Base-by-base conservation (phyloP, 1,284 basidiomycete species). In the Papiliotrema terrestris region DNA sequence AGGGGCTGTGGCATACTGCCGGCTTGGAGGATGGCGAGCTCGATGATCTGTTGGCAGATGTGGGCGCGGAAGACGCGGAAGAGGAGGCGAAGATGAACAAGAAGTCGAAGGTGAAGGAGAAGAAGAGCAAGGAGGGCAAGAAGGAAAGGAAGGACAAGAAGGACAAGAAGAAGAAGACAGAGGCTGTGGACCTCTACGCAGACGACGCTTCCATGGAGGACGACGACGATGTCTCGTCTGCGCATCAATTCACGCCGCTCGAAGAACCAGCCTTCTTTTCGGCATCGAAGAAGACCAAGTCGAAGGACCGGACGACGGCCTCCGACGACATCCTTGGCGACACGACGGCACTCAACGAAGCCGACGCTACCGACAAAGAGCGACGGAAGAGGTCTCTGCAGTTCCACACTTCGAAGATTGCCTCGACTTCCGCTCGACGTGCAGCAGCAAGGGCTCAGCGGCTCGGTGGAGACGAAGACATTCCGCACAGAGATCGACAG, bases 371-470 rank as follows among this genome's bases (percentile, higher is more conserved):
- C 11, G 93, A 96, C 78, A 96, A 96, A 74, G 82, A 80, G 38
- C 84, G 86, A 6, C 84, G 87, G 55, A 87, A 85, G 62, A 86
- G 87, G 58, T 84, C 88, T 9, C 81, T 97, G 22, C 86, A 87
- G 32, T 97, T 97, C 84, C 89, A 97, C 75, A 92, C 91, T 1
- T 83, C 88, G 54, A 87, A 87, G 71, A 93, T 97, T 66, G 89
- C 90, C 67, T 84, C 83, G 54, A 83, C 88, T 4, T 83, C 84
- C 56, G 83, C 85, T 17, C 81, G 87, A 55, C 82, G 91, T 48
- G 83, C 84, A 53, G 85, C 84, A 41, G 89, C 89, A 13, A 63
- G 76, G 65, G 61, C 72, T 56, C 66, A 81, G 83, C 59, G 71
- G 78, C 77, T 71, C 80, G 82, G 65, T 78, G 84, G 72, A 50